Base-by-base conservation (phyloP, 148 eudicot species). In the Rhododendron simsii region DNA sequence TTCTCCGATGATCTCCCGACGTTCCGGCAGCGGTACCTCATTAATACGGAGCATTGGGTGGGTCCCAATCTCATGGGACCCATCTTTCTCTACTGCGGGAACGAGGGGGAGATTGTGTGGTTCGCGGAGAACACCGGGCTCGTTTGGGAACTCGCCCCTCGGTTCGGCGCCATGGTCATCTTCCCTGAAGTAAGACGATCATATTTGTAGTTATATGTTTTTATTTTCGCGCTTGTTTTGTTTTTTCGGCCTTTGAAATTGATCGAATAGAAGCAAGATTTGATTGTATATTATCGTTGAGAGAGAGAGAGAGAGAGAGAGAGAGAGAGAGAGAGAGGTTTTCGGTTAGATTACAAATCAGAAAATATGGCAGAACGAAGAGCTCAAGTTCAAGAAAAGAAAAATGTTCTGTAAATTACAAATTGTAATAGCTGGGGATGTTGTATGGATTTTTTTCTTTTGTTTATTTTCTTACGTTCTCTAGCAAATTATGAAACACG, bases 41-140 rank as follows among this genome's bases (percentile, higher is more conserved):
- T 96, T 28, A 95, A 91, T 84, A 81, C 86, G 28, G 92, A 96
- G 0, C 87, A 89, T 71, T 96, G 99, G 99, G 80, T 79, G 20
- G 99, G 99, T 1, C 87, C 98, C 0, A 39, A 57, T 11, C 88
- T 85, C 1, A 57, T 30, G 80, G 99, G 91, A 1, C 98, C 99
- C 26, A 95, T 96, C 55, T 96, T 96, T 86, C 81, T 96, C 86
- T 96, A 96, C 84, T 95, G 98, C 37, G 99, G 99, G 3, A 95
- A 95, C 74, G 99, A 96, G 83, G 99, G 99, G 9, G 93, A 95
- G 45, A 96, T 96, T 47, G 95, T 88, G 77, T 96, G 98, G 99
- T 95, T 95, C 75, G 99, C 99, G 50, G 84, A 85, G 37, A 95
- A 95, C 85, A 91, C 98, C 5, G 99, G 99, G 2, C 88, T 96